Evolutionary conservation across 768 basidiomycete genomes (phyloP).

Genomic region (Xerocomus spinulosus): DNA sequence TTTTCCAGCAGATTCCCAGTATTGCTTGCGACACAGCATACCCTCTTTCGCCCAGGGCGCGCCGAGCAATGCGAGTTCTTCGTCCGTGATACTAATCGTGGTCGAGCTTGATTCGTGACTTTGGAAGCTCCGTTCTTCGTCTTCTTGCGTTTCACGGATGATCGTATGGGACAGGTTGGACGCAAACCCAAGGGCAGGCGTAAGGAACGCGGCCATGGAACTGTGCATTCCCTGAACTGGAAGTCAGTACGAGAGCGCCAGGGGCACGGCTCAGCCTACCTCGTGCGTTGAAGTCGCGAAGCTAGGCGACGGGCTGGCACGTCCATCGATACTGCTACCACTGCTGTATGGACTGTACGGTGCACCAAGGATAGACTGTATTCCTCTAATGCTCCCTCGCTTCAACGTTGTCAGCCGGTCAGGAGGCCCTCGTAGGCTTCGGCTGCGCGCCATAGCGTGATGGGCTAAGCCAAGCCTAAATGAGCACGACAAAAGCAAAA

Average conservation of each 20-base stretch:
- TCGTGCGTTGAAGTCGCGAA: conserved; percentile 88
- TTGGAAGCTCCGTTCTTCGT: conserved; percentile 65
- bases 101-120: conserved; percentile 66
- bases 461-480: conserved; percentile 47
- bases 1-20: conserved; percentile 83
- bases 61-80: conserved; percentile 91
- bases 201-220: conserved; percentile 65
- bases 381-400: conserved; percentile 86
- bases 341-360: conserved; percentile 83
- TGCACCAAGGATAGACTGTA: conserved; percentile 70
- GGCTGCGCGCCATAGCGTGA: conserved; percentile 52
- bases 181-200: conserved; percentile 92
- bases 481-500: conserved; percentile 53
- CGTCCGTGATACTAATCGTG: conserved; percentile 85
- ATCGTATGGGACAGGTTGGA: conserved; percentile 95
- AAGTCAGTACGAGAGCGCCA: conserved; percentile 6
- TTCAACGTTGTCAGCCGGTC: conserved; percentile 78
- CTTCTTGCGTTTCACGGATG: conserved; percentile 90
- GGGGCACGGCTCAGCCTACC: conserved; percentile 30
- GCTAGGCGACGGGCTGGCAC: conserved; percentile 92
- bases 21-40: conserved; percentile 90
- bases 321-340: conserved; percentile 78
- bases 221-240: conserved; percentile 49
- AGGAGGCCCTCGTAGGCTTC: conserved; percentile 64
- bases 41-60: conserved; percentile 99